Base-by-base conservation (phyloP, 306 rosid species). In the Casuarina equisetifolia region DNA sequence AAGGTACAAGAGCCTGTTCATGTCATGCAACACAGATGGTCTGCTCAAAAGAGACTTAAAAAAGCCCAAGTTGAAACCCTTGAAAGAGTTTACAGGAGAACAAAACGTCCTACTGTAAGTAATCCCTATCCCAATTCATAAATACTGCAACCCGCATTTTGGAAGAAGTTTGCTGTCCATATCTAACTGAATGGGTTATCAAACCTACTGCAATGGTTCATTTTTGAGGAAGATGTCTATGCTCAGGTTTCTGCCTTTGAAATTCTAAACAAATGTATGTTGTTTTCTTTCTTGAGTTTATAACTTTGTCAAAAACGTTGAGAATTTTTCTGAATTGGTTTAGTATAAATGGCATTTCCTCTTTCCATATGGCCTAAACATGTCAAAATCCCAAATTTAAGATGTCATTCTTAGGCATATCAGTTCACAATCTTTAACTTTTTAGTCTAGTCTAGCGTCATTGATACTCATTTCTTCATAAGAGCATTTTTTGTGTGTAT, bases 101-200 rank as follows among this genome's bases (percentile, higher is more conserved):
- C 97, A 69, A 92, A 89, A 84, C 92, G 97, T 15, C 99, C 99
- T 76, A 91, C 97, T 67, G 97, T 95, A 86, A 89, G 99, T 85
- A 78, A 43, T 66, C 7, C n/a, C 3, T 9, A 3, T 3, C 17
- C 39, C 79, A 62, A 5, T 72, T 66, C 75, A 54, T 74, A 76
- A 32, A 40, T 53, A 15, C 69, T 39, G 35, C n/a, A 43, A 49
- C 68, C 74, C 79, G 67, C 77, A 77, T 45, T 73, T 39, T 58
- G 17, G 54, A 66, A 55, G 58, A 42, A 70, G 15, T 40, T 66
- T 40, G 25, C n/a, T 63, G 12, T 70, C 16, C 73, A 45, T 63
- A 35, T 19, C 50, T 39, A 40, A 55, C 6, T 46, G 20, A 55
- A 9, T 8, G 64, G 64, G 63, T n/a, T 58, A 38, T 25, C 32